Evolutionary conservation across 2,329 filamentous ascomycete species (phyloP).

Genomic region (Pseudocercospora ulei): DNA sequence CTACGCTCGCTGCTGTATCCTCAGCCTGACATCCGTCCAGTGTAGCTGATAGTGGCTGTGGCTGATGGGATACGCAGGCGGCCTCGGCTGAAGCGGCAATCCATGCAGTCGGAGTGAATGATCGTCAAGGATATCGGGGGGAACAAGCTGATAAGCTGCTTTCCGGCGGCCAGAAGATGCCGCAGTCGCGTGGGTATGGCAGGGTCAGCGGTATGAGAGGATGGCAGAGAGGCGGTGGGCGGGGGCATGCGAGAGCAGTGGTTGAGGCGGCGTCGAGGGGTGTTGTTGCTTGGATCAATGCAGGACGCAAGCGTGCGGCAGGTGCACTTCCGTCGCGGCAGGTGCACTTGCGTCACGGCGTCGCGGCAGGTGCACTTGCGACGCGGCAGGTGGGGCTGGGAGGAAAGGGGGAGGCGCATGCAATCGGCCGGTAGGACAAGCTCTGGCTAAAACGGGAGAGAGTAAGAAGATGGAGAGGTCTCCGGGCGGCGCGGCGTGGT

Average conservation of each 20-base stretch:
- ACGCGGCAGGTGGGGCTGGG: no score
- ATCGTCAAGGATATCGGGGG: slow-evolving; percentile 9
- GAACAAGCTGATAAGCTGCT: slow-evolving; percentile 10
- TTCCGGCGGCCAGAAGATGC: slow-evolving; percentile 4
- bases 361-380: neutral
- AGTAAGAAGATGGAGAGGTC: slow-evolving; percentile 1
- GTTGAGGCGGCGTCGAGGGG: slow-evolving; percentile 1
- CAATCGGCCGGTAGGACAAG: neutral
- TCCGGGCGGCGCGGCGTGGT: no score
- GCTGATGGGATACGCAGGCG: neutral
- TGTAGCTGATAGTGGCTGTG: neutral
- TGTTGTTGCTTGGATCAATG: slow-evolving; percentile 1
- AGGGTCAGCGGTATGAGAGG: slow-evolving; percentile 1
- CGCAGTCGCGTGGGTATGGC: slow-evolving; percentile 3
- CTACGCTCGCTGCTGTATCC: neutral
- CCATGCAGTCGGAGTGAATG: slow-evolving; percentile 6
- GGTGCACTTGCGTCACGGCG: no score
- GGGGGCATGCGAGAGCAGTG: slow-evolving; percentile 1
- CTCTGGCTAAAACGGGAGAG: slow-evolving; percentile 1
- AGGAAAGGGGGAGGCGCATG: slow-evolving; percentile 4
- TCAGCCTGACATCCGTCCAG: slow-evolving; percentile 3
- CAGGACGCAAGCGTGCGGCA: neutral
- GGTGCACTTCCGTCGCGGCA: neutral
- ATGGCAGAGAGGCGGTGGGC: slow-evolving; percentile 2
- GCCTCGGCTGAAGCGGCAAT: slow-evolving; percentile 2